A percentile compares a stretch with the other conserved stretches of the same genome.
Evolutionary conservation across 352 stramenopile genomes (phyloP).

Genomic region (Thalassiosira livingstoniorum): DNA sequence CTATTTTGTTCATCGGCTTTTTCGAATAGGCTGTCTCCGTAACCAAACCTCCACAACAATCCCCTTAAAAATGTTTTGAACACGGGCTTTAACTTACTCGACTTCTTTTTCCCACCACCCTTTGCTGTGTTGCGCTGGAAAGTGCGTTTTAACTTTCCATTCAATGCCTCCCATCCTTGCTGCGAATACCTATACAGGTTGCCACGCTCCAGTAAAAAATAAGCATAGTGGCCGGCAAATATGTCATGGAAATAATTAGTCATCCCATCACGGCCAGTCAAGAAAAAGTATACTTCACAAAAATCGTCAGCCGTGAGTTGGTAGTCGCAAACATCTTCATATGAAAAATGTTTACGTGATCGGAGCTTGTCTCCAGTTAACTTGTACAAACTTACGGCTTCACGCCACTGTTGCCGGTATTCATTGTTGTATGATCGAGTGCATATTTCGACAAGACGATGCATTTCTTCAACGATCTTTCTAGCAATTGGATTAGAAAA

Average conservation of each 20-base stretch:
- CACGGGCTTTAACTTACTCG: conserved; percentile 4
- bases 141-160: conserved; percentile 33
- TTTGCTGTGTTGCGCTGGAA: conserved; percentile 10
- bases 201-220: conserved; percentile 26
- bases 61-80: background rate
- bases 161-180: conserved; percentile 50
- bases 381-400: background rate
- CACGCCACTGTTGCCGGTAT: no score
- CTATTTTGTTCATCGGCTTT: no score
- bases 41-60: conserved; percentile 15
- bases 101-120: background rate
- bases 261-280: conserved; percentile 24
- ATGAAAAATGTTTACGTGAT: conserved; percentile 4
- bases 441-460: no score
- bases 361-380: background rate
- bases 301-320: conserved; percentile 27
- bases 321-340: conserved; percentile 6
- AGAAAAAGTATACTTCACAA: conserved; percentile 7
- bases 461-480: background rate
- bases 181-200: conserved; percentile 49
- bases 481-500: background rate
- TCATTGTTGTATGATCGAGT: no score
- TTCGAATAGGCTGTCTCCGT: conserved; percentile 5
- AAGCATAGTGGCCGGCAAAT: conserved; percentile 34
- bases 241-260: conserved; percentile 56